phyloP scores from a whole-genome alignment of 495 filamentous ascomycete species.

The Podospora fimiseda region DNA sequence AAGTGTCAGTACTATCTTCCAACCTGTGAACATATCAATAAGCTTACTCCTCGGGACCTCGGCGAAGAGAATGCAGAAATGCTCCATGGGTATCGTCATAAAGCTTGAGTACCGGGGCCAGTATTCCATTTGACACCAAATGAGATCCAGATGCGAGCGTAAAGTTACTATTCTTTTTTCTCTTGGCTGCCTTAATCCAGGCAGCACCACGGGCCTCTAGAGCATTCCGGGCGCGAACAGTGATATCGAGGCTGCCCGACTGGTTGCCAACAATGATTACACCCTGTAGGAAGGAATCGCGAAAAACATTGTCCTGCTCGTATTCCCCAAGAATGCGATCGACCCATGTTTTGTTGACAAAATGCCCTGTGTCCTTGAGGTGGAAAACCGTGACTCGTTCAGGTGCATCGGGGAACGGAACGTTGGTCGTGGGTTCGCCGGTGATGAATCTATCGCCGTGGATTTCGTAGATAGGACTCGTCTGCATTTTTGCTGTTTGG shows the following conservation, averaged over 20 bases:
- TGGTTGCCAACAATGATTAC: neutral
- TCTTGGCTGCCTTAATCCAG: neutral
- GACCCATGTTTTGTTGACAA: neutral
- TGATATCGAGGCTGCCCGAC: neutral
- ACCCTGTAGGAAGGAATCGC: neutral
- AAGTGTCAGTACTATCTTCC: too few species aligned
- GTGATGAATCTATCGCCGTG: neutral
- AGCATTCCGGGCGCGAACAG: neutral
- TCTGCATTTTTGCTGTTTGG: neutral
- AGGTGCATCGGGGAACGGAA: neutral
- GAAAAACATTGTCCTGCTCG: neutral
- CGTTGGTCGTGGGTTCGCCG: neutral
- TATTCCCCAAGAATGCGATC: neutral
- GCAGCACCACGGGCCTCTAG: neutral
- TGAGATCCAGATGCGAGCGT: neutral
- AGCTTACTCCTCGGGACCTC: neutral
- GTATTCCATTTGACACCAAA: too few species aligned
- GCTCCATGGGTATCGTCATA: neutral
- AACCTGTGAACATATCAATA: neutral
- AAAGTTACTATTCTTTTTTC: neutral
- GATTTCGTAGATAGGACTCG: neutral
- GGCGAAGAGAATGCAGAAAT: neutral
- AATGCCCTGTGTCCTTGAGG: neutral
- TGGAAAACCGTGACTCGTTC: neutral
- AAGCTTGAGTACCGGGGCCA: too few species aligned